Evolutionary conservation across 2,329 filamentous ascomycete genomes (phyloP).

Genomic region (Hymenoscyphus fructigenus): DNA sequence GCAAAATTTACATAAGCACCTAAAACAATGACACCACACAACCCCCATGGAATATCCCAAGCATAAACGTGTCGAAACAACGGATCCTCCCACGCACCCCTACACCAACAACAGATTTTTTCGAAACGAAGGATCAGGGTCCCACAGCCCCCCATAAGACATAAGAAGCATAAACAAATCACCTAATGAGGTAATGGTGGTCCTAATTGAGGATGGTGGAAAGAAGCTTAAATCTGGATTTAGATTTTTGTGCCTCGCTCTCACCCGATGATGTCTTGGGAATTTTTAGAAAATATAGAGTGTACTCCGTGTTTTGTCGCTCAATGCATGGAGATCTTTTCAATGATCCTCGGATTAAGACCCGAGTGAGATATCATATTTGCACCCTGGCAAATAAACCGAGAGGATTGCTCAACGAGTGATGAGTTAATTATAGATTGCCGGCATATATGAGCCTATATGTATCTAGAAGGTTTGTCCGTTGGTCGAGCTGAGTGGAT

Average conservation of each 20-base stretch:
- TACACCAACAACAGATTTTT: too few relatives aligned
- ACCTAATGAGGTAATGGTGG: neutral
- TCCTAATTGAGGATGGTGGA: neutral
- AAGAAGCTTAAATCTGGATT: constrained; percentile 3
- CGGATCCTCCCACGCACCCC: neutral
- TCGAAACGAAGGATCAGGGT: neutral
- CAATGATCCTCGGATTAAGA: too few relatives aligned
- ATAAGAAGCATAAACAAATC: neutral
- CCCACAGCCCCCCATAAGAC: neutral
- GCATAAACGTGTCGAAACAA: neutral
- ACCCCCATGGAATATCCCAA: neutral
- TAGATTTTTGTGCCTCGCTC: neutral
- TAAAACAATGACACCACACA: neutral
- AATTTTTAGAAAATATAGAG: too few relatives aligned
- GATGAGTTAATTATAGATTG: too few relatives aligned
- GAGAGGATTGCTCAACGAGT: too few relatives aligned
- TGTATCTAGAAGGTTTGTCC: too few relatives aligned
- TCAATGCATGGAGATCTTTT: neutral
- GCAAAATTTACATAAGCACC: neutral
- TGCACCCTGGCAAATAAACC: too few relatives aligned
- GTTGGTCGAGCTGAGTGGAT: too few relatives aligned
- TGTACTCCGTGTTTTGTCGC: too few relatives aligned
- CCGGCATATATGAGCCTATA: too few relatives aligned
- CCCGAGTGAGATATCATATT: too few relatives aligned
- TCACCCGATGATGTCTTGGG: neutral